Conservation (phyloP, 305 asterid genomes). For the Rubia balearica region DNA sequence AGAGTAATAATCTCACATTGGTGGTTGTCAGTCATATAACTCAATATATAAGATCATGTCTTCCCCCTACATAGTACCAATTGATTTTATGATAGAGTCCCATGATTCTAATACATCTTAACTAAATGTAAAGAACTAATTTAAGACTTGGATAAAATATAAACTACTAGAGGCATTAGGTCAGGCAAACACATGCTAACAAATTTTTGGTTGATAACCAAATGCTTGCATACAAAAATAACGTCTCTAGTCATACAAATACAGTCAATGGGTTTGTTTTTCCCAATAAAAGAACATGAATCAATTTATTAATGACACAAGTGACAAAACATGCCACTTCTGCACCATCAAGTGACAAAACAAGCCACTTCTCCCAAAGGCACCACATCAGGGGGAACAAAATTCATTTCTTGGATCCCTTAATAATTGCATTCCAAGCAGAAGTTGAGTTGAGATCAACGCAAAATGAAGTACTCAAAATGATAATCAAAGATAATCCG, state of each 20-base stretch:
- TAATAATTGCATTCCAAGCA: slow-evolving; percentile 94
- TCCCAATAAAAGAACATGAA: slow-evolving; percentile 93
- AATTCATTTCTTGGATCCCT: slow-evolving; percentile 96
- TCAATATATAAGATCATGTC: too few relatives aligned
- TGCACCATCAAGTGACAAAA: slow-evolving; percentile 85
- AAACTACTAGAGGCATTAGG: too few relatives aligned
- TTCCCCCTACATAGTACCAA: too few relatives aligned
- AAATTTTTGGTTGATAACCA: slow-evolving; percentile 31
- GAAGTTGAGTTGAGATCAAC: slow-evolving; percentile 97
- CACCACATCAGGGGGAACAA: slow-evolving; percentile 91
- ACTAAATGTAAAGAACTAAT: too few relatives aligned
- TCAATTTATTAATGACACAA: slow-evolving; percentile 93
- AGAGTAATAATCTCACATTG: too few relatives aligned
- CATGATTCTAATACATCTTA: too few relatives aligned
- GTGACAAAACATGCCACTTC: slow-evolving; percentile 69
- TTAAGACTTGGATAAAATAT: too few relatives aligned
- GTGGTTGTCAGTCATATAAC: too few relatives aligned
- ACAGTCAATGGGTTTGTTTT: slow-evolving; percentile 75
- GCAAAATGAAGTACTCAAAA: slow-evolving; percentile 95
- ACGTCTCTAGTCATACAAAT: slow-evolving; percentile 91
- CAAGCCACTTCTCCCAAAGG: slow-evolving; percentile 99
- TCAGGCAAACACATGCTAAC: slow-evolving; percentile 29
- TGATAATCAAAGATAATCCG: slow-evolving; percentile 90
- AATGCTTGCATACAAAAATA: slow-evolving; percentile 89
- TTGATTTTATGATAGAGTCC: too few relatives aligned